Base-by-base conservation (phyloP, 257 asterid species). In the Lithospermum erythrorhizon region DNA sequence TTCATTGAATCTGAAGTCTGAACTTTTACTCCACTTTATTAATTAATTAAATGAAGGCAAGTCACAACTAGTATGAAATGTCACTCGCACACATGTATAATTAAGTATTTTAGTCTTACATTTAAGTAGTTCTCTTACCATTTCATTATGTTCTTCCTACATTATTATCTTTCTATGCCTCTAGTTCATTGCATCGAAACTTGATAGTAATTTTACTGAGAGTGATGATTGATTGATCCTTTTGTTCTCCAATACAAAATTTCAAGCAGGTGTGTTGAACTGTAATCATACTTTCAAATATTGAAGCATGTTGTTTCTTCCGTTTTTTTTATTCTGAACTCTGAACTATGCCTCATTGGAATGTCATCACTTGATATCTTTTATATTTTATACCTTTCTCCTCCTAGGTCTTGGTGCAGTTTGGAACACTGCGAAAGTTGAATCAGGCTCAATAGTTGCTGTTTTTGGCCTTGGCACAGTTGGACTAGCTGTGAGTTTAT, bases 371-470 rank as follows among this genome's bases (percentile, higher is more conserved):
- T 20, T 53, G 57, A 20, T 20, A 6, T 20, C 57, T 8, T n/a
- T 3, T n/a, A n/a, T 15, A 66, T 18, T 27, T 51, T 65, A 18
- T 61, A 35, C 6, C 45, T 47, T 70, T 60, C 54, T n/a, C 53
- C 29, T 55, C 71, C 37, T 66, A 91, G 98, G 96, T 70, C 99
- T 93, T 80, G 99, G 99, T 74, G 97, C 97, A 29, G 99, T 87
- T 79, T 93, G 99, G 99, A 89, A 93, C 73, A 89, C 97, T 20
- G 97, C 99, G 30, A 89, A 87, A 73, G 99, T 93, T 55, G 99
- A 93, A 79, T 70, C 90, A 56, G 96, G 97, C 60, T 89, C 99
- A 59, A 84, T 67, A 65, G 97, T 93, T 77, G 97, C 97, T 73
- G 23, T 93, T 61, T 93, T 93, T 74, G 99, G 99, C 66, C 93